Base-by-base conservation (phyloP, 2,329 filamentous ascomycete genomes). In the Colletotrichum melonis region DNA sequence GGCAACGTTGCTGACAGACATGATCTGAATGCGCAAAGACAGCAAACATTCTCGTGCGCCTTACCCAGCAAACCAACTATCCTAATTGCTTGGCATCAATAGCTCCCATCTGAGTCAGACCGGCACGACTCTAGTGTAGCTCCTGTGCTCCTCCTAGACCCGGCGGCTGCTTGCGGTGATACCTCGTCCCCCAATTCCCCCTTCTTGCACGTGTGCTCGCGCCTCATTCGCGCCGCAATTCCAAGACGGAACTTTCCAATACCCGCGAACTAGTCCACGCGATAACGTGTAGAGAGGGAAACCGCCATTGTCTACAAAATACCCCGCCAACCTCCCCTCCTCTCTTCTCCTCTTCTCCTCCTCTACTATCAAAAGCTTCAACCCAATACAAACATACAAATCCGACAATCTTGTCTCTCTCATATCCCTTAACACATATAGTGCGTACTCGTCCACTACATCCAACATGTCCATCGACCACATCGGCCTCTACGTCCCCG, bases 401-500 rank as follows among this genome's bases (percentile, higher is more conserved):
- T 35, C 24, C 19, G 26, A 5, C 1, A 46, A 3, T 5, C 6
- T 2, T 24, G 19, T 57, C 32, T 57, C 52, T n/a, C 30, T 3
- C 8, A 16, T 32, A 16, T 32, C 24, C 42, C 6, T 54, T n/a
- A 30, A 57, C 38, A 32, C 49, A 38, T 35, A 60, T 28, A 59
- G 9, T 19, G 11, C 55, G 24, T 35, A 42, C 12, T 11, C 19
- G 12, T 11, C 12, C 63, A 46, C 9, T 2, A 32, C 24, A 5
- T 6, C 19, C 46, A 79, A 54, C 70, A 84, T 83, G 81, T 74
- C 79, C 38, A 81, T 84, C 73, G 79, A 82, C 57, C 83, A 84
- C 77, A 77, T 79, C 54, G 76, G 78, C 64, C 75, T 84, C 72
- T 68, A 65, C 24, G 76, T 82, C 63, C 76, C 82, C 62, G 73